Base-by-base conservation (phyloP, 1,284 basidiomycete species). In the Rugosomyces carneus region DNA sequence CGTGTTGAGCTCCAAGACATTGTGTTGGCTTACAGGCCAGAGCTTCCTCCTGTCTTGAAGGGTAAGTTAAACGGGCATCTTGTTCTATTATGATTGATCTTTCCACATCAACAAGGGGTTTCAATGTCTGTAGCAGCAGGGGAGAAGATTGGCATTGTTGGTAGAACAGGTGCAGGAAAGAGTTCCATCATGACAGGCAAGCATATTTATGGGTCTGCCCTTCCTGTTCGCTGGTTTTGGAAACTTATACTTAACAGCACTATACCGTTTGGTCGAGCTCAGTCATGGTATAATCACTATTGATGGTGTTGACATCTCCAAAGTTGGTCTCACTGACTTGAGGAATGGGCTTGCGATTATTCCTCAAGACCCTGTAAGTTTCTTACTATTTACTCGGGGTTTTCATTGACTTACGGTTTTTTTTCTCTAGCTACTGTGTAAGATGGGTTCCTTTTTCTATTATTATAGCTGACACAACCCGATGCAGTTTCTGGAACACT, bases 71-170 rank as follows among this genome's bases (percentile, higher is more conserved):
- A 71, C 2, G 75, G 74, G 0, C 58, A n/a, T n/a, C n/a, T n/a
- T n/a, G n/a, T 80, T 16, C 77, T 78, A 0, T 69, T 72, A 55
- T 55, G 68, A 75, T 26, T 65, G 85, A 52, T 71, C 74, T 44
- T 44, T 84, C 61, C 60, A 69, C 47, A 72, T 84, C 55, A 52
- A 71, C n/a, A n/a, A n/a, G n/a, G 55, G 66, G 81, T 57, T n/a
- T n/a, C n/a, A n/a, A n/a, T n/a, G n/a, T n/a, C n/a, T n/a, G n/a
- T n/a, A n/a, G n/a, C n/a, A n/a, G n/a, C n/a, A n/a, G 86, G 88
- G 56, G 85, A 90, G 62, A 90, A 90, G 70, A 86, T 91, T 52
- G 85, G 85, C 43, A 77, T 86, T 24, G 84, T 87, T 11, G 80
- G 79, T 45, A 63, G 69, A 55, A 69, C 71, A 49, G 71, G 71